Conservation (phyloP, 164 flowering plant genomes). For the Kalanchoe fedtschenkoi region DNA sequence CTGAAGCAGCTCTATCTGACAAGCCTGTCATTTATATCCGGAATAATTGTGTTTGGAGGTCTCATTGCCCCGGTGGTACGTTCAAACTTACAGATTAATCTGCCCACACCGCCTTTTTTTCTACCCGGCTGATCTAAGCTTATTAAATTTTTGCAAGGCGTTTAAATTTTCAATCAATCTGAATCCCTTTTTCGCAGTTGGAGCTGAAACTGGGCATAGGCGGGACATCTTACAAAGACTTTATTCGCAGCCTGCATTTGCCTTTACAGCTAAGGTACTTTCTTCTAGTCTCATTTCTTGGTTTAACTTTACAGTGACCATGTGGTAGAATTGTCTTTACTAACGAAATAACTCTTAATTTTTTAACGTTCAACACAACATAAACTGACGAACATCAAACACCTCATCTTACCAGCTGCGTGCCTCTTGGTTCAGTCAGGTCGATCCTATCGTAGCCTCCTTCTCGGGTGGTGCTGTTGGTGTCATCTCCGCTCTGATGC, state of each 20-base stretch:
- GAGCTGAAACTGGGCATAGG: slow-evolving; percentile 87
- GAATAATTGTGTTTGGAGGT: slow-evolving; percentile 77
- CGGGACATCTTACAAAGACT: slow-evolving; percentile 85
- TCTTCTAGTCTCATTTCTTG: not conserved
- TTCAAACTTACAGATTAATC: not conserved
- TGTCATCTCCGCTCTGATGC: slow-evolving; percentile 82
- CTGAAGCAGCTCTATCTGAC: slow-evolving; percentile 67
- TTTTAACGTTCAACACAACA: not conserved
- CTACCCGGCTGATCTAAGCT: no score
- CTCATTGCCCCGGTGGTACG: slow-evolving; percentile 86
- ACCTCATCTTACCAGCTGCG: not conserved
- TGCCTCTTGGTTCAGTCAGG: slow-evolving; percentile 50
- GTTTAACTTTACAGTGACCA: not conserved
- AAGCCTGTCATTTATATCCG: slow-evolving; percentile 61
- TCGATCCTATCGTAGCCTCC: slow-evolving; percentile 93
- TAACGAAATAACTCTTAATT: no score
- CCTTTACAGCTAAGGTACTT: slow-evolving; percentile 75
- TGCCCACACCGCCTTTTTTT: not conserved
- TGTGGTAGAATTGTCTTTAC: not conserved
- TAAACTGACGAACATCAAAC: not conserved
- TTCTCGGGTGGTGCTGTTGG: slow-evolving; percentile 96
- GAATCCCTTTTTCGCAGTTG: slow-evolving; percentile 35
- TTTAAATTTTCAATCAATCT: not conserved
- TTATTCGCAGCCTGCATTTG: slow-evolving; percentile 71
- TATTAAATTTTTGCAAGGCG: not conserved